Conservation (phyloP, 371 early-diverging fungal species). For the Mucor lusitanicus region DNA sequence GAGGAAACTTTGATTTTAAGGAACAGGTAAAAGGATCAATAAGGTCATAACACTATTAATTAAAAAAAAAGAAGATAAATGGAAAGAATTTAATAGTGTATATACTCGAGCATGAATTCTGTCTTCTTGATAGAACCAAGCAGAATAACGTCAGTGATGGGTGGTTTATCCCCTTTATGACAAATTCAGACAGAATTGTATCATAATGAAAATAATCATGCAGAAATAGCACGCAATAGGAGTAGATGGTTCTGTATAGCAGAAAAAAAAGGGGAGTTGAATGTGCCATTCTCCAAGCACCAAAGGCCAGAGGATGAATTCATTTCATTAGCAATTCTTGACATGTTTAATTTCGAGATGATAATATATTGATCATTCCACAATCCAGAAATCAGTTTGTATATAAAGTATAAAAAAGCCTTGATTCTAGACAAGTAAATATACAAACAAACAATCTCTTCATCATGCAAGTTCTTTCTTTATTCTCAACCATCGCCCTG, state of each 20-base stretch:
- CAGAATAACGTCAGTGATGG: not conserved
- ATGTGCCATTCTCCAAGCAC: not conserved
- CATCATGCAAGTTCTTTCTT: not conserved
- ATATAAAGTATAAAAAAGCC: not conserved
- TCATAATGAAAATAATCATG: not conserved
- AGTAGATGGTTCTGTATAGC: not conserved
- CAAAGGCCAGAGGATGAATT: not conserved
- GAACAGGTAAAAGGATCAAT: not conserved
- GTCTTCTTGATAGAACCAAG: not conserved
- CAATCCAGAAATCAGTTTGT: not conserved
- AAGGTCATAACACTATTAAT: not conserved
- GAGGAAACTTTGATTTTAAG: not conserved
- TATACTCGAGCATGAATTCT: not conserved
- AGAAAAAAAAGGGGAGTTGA: not conserved
- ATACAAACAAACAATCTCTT: not conserved
- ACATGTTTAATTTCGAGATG: not conserved
- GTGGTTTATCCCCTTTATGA: not conserved
- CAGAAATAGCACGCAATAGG: not conserved
- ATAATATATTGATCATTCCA: slow-evolving; percentile 1
- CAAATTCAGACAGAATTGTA: not conserved
- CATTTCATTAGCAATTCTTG: slow-evolving; percentile 1
- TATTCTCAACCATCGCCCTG: not conserved
- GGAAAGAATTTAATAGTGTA: not conserved
- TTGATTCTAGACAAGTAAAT: not conserved
- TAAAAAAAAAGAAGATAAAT: not conserved